Evolutionary conservation across 768 basidiomycete genomes (phyloP).

Genomic region (Nidularia sp.): DNA sequence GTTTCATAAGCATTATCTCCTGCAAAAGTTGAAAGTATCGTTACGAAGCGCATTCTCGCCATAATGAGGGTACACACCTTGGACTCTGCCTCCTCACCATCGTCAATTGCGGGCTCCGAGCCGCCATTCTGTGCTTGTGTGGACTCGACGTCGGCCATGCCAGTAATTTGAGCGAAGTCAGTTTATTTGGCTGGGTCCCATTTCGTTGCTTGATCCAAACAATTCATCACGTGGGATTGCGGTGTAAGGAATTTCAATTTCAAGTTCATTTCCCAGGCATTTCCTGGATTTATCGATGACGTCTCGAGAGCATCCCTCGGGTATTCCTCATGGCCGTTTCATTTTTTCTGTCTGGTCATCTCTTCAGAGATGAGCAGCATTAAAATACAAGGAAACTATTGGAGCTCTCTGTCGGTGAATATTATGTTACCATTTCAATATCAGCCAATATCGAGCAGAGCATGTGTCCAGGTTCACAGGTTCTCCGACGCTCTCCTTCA

Average conservation of each 20-base stretch:
- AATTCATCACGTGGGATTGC: neutral
- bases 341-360: no score
- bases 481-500: neutral
- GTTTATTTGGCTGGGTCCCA: conserved; percentile 11
- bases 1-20: conserved; percentile 91
- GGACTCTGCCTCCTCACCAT: conserved; percentile 62
- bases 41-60: conserved; percentile 2
- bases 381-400: no score
- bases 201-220: conserved; percentile 7
- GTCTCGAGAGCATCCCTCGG: no score
- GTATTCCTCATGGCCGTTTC: no score
- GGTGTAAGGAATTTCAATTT: no score
- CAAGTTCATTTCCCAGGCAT: no score
- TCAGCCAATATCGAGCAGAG: neutral
- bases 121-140: conserved; percentile 33
- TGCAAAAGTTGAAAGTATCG: conserved; percentile 23
- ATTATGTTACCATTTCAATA: neutral
- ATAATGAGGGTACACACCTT: conserved; percentile 33
- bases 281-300: no score
- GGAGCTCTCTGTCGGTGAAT: no score
- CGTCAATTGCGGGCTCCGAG: conserved; percentile 40
- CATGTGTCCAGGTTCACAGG: neutral
- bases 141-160: conserved; percentile 51
- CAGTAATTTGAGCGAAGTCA: conserved; percentile 8
- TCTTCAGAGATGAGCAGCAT: no score